Conservation (phyloP, 2,329 filamentous ascomycete genomes). For the Ploettnerulaceae sp. region DNA sequence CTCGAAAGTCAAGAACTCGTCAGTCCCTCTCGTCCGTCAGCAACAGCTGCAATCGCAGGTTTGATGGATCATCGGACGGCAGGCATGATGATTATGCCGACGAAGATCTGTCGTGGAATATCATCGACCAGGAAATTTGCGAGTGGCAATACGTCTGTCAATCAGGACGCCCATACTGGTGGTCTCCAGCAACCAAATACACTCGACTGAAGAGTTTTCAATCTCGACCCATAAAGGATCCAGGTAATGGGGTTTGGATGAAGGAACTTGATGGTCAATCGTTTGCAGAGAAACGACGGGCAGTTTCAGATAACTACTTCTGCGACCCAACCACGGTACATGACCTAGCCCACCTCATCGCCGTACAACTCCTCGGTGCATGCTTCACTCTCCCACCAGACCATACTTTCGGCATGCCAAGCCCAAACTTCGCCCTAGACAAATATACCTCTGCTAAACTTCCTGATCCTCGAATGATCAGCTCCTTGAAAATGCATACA, state of each 20-base stretch:
- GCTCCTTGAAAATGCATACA: constrained; percentile 33
- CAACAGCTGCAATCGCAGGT: constrained; percentile 16
- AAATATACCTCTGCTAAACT: constrained; percentile 2
- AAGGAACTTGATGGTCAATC: constrained; percentile 12
- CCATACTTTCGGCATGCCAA: constrained; percentile 9
- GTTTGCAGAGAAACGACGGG: constrained; percentile 15
- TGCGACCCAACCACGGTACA: constrained; percentile 19
- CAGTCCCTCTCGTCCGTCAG: constrained; percentile 28
- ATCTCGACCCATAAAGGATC: constrained; percentile 7
- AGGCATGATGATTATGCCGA: neutral
- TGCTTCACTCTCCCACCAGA: constrained; percentile 33
- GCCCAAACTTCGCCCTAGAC: constrained; percentile 13
- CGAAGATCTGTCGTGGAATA: constrained; percentile 25
- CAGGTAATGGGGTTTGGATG: constrained; percentile 15
- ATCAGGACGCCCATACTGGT: constrained; percentile 33
- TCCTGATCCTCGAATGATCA: constrained; percentile 30
- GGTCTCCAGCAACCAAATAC: constrained; percentile 30
- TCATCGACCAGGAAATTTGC: constrained; percentile 31
- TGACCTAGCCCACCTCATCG: constrained; percentile 31
- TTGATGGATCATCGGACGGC: constrained; percentile 15
- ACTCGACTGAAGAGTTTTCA: constrained; percentile 15
- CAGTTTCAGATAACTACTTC: constrained; percentile 26
- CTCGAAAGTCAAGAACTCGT: constrained; percentile 6
- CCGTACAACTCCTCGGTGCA: constrained; percentile 31
- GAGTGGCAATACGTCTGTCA: constrained; percentile 33